phyloP scores from a whole-genome alignment of 768 basidiomycete genomes.

The Thelephora aurantiotincta region DNA sequence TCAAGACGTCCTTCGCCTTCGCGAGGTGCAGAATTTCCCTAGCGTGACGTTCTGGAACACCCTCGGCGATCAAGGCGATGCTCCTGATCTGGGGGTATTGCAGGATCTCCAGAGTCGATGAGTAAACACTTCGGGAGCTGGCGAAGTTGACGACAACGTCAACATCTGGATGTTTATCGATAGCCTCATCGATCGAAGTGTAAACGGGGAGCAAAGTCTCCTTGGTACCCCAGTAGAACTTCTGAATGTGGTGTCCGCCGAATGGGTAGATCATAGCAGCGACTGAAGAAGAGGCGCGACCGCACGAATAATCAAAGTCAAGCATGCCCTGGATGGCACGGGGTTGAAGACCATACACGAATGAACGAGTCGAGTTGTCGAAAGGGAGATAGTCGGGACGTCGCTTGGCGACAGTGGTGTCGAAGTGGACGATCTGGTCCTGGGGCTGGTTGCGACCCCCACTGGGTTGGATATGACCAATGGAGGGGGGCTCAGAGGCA shows the following conservation, averaged over 20 bases:
- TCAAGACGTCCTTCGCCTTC: constrained; percentile 72
- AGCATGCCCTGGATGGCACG: constrained; percentile 98
- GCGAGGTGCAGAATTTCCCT: constrained; percentile 90
- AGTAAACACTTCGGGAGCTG: constrained; percentile 84
- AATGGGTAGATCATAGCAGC: constrained; percentile 99
- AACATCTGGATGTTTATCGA: constrained; percentile 89
- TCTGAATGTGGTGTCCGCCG: constrained; percentile 99
- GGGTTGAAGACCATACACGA: constrained; percentile 97
- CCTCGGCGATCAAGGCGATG: constrained; percentile 94
- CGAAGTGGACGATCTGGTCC: constrained; percentile 88
- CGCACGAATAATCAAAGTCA: constrained; percentile 98
- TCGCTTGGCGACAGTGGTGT: constrained; percentile 25
- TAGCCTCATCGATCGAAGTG: constrained; percentile 81
- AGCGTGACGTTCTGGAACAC: constrained; percentile 96
- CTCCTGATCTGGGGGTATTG: constrained; percentile 51
- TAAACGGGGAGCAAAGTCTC: constrained; percentile 98
- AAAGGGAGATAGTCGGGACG: constrained; percentile 87
- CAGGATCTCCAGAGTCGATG: constrained; percentile 86
- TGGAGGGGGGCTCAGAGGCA: constrained; percentile 21
- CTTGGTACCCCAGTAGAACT: constrained; percentile 99
- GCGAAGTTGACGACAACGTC: constrained; percentile 99
- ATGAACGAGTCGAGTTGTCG: constrained; percentile 85
- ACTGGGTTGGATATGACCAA: constrained; percentile 64
- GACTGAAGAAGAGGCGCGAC: constrained; percentile 78
- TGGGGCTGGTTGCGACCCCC: constrained; percentile 73